Percentiles rank a stretch among this genome's conserved stretches.
Evolutionary conservation across 768 basidiomycete genomes (phyloP).

Genomic region (Tricholoma bakamatsutake): DNA sequence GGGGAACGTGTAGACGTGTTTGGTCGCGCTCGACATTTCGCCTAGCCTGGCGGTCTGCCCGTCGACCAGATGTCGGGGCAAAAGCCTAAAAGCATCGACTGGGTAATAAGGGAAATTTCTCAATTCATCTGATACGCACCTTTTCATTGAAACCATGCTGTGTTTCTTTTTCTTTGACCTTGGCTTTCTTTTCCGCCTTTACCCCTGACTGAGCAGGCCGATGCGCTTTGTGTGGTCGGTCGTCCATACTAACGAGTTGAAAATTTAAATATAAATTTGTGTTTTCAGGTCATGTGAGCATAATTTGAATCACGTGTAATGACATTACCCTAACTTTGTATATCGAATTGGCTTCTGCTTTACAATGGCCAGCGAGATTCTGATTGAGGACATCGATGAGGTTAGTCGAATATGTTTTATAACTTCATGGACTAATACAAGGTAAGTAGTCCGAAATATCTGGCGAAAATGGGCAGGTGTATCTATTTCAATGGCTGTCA

Average conservation of each 20-base stretch:
- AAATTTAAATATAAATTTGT: too few species aligned
- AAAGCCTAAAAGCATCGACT: slow-evolving; percentile 58
- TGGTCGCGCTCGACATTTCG: slow-evolving; percentile 92
- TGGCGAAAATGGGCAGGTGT: slow-evolving; percentile 75
- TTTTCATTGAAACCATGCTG: slow-evolving; percentile 88
- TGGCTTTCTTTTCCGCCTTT: slow-evolving; percentile 75
- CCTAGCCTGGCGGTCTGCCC: slow-evolving; percentile 84
- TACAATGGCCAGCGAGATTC: slow-evolving; percentile 6
- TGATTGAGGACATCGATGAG: slow-evolving; percentile 26
- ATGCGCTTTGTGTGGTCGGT: slow-evolving; percentile 80
- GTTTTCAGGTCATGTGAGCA: not conserved
- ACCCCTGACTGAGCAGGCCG: slow-evolving; percentile 62
- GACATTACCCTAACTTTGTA: too few species aligned
- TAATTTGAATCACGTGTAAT: too few species aligned
- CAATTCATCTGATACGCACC: slow-evolving; percentile 32
- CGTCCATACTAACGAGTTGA: slow-evolving; percentile 45
- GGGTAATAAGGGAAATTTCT: not conserved
- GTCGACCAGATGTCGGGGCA: slow-evolving; percentile 84
- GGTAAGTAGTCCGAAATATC: slow-evolving; percentile 52
- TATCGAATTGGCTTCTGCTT: not conserved
- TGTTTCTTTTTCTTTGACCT: slow-evolving; percentile 62
- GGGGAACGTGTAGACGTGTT: slow-evolving; percentile 90
- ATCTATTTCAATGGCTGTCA: slow-evolving; percentile 81
- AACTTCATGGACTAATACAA: slow-evolving; percentile 2
- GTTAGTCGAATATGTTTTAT: slow-evolving; percentile 8